These are phyloP conservation scores for Aspergillus hortae DNA, from an alignment of 2,329 filamentous ascomycete species.

Conservation along the genomic window DNA sequence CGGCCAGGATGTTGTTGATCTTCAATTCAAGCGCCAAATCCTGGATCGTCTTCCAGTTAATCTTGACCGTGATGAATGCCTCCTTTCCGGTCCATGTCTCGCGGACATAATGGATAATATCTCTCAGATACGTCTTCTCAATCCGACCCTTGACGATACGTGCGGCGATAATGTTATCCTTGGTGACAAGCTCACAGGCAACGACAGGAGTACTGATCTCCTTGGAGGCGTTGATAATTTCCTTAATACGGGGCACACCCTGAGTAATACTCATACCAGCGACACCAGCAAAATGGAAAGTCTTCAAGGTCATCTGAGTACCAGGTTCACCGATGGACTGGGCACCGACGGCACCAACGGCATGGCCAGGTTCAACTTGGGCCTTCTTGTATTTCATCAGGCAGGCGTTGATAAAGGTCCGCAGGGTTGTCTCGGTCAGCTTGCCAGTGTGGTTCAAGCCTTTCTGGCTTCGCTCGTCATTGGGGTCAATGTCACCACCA, in stretches of 20 bases:
- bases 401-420: constrained; percentile 75
- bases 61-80: constrained; percentile 73
- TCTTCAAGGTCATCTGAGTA: constrained; percentile 98
- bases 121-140: constrained; percentile 87
- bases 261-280: constrained; percentile 99
- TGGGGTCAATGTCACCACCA: constrained; percentile 28
- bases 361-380: constrained; percentile 89
- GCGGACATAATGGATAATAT: constrained; percentile 76
- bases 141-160: constrained; percentile 88
- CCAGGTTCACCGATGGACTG: constrained; percentile 98
- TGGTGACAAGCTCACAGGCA: constrained; percentile 76
- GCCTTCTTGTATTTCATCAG: constrained; percentile 87
- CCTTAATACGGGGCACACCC: constrained; percentile 98
- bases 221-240: constrained; percentile 98
- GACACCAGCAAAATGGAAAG: constrained; percentile 99
- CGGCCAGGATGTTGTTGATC: constrained; percentile 67
- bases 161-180: constrained; percentile 71
- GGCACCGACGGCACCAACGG: constrained; percentile 91
- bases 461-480: constrained; percentile 29
- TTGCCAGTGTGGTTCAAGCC: constrained; percentile 71
- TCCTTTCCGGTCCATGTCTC: constrained; percentile 80
- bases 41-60: constrained; percentile 75
- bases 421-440: constrained; percentile 70
- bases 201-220: constrained; percentile 93
- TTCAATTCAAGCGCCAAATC: constrained; percentile 78